A percentile compares a stretch with the other conserved stretches of the same genome.
Evolutionary conservation across 2,329 filamentous ascomycete genomes (phyloP).

Genomic region (Calonectria hongkongensis): DNA sequence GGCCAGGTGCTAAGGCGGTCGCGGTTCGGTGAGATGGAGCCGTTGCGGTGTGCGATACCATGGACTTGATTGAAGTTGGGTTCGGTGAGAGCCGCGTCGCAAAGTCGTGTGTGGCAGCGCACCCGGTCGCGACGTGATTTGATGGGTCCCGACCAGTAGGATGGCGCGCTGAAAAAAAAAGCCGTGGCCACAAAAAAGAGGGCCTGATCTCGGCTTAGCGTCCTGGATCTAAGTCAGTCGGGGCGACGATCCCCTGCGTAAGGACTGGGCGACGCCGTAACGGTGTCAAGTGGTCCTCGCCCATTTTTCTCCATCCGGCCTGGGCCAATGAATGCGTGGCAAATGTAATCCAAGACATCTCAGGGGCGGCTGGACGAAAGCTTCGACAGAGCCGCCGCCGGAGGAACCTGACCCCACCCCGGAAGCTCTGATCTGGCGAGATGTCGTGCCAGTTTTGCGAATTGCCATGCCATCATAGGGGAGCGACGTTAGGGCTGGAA

Average conservation of each 20-base stretch:
- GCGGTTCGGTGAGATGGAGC: conserved; percentile 24
- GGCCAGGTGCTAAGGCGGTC: conserved; percentile 18
- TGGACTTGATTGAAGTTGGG: conserved; percentile 20
- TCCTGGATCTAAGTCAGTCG: conserved; percentile 52
- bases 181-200: conserved; percentile 46
- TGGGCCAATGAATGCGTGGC: conserved; percentile 48
- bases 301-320: conserved; percentile 50
- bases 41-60: conserved; percentile 9
- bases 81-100: conserved; percentile 25
- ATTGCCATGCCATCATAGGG: conserved; percentile 38
- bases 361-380: conserved; percentile 50
- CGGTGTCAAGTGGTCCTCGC: conserved; percentile 44
- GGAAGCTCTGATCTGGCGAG: conserved; percentile 42
- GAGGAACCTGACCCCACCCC: conserved; percentile 46
- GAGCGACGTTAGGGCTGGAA: conserved; percentile 15
- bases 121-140: conserved; percentile 35
- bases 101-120: conserved; percentile 18
- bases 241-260: conserved; percentile 48
- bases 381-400: conserved; percentile 54
- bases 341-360: conserved; percentile 56
- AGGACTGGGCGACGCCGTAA: conserved; percentile 46
- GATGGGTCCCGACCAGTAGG: conserved; percentile 19
- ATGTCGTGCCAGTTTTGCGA: conserved; percentile 35
- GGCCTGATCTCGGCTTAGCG: conserved; percentile 55
- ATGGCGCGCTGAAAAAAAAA: conserved; percentile 16